Percentiles rank a stretch among this genome's conserved stretches.
Conservation (phyloP, 2,329 filamentous ascomycete species). For the Penicillium sp. region DNA sequence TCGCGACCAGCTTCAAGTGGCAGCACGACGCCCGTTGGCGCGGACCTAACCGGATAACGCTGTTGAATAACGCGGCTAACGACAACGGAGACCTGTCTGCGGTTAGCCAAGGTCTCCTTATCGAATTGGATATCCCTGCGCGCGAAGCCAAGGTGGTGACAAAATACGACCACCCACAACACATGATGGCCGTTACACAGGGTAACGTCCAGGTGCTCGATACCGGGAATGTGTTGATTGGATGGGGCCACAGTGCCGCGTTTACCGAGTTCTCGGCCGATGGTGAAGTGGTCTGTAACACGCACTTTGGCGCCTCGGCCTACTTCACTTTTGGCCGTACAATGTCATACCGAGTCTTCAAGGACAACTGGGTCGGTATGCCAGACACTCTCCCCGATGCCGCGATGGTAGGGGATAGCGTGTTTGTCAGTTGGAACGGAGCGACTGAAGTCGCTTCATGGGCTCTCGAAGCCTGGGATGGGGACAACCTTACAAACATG, state of each 20-base stretch:
- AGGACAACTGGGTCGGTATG: conserved; percentile 52
- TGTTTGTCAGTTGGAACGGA: conserved; percentile 39
- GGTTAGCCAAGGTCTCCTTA: conserved; percentile 17
- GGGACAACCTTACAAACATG: conserved; percentile 10
- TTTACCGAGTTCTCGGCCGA: conserved; percentile 47
- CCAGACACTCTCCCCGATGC: conserved; percentile 42
- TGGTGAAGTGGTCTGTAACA: conserved; percentile 26
- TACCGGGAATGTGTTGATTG: conserved; percentile 49
- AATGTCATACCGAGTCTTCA: conserved; percentile 59
- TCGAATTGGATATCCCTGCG: conserved; percentile 14
- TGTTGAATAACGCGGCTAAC: conserved; percentile 29
- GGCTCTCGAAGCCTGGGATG: conserved; percentile 24
- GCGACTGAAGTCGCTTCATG: conserved; percentile 35
- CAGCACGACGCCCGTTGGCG: conserved; percentile 33
- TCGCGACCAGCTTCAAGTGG: conserved; percentile 27
- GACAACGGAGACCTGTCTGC: conserved; percentile 9
- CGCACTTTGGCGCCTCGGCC: conserved; percentile 46
- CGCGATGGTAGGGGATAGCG: conserved; percentile 12
- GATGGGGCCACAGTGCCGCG: conserved; percentile 53
- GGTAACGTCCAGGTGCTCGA: conserved; percentile 23
- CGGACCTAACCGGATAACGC: conserved; percentile 20
- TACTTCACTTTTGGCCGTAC: conserved; percentile 48
- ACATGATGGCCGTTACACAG: conserved; percentile 19
- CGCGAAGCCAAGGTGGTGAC: conserved; percentile 10
- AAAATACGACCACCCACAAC: conserved; percentile 19